Percentiles rank a stretch among this genome's conserved stretches.
Conservation (phyloP, 768 basidiomycete species). For the Mycena galericulata region DNA sequence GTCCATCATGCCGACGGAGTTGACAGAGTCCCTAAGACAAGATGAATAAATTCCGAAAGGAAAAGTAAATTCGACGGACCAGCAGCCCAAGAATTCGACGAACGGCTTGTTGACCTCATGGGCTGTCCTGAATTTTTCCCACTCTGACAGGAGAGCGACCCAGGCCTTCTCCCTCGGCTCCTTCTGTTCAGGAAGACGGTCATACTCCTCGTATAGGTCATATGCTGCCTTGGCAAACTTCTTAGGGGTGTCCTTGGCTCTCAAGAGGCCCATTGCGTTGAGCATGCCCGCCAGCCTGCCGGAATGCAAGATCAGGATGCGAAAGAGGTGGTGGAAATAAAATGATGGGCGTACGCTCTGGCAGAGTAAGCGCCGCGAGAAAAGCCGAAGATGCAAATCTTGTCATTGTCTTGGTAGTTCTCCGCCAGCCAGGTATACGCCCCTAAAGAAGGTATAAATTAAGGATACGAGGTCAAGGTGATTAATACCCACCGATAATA, state of each 20-base stretch:
- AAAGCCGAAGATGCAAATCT: conserved; percentile 28
- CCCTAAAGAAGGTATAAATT: conserved; percentile 16
- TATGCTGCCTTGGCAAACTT: conserved; percentile 5
- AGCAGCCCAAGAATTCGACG: conserved; percentile 22
- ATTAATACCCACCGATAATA: conserved; percentile 10
- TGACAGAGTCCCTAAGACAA: conserved; percentile 24
- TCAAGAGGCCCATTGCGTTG: conserved; percentile 24
- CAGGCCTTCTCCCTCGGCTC: conserved; percentile 3
- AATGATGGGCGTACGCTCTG: conserved; percentile 13
- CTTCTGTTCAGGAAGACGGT: conserved; percentile 3
- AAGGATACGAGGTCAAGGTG: conserved; percentile 2
- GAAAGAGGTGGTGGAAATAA: conserved; percentile 2
- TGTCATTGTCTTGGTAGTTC: conserved; percentile 14
- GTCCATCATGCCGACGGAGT: conserved; percentile 18
- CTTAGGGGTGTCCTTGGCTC: conserved; percentile 5
- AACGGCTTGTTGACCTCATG: conserved; percentile 15
- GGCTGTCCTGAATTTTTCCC: conserved; percentile 4
- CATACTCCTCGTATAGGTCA: conserved; percentile 3
- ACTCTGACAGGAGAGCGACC: neutral
- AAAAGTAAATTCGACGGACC: conserved; percentile 13
- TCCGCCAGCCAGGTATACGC: conserved; percentile 16
- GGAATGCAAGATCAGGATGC: neutral
- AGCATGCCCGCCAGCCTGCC: conserved; percentile 24
- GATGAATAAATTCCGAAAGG: conserved; percentile 4
- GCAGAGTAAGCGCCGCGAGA: conserved; percentile 22